A percentile compares a stretch with the other conserved stretches of the same genome.
These are phyloP conservation scores for Amaranthus tricolor DNA, from an alignment of 179 eudicot species.

Conservation along the genomic window DNA sequence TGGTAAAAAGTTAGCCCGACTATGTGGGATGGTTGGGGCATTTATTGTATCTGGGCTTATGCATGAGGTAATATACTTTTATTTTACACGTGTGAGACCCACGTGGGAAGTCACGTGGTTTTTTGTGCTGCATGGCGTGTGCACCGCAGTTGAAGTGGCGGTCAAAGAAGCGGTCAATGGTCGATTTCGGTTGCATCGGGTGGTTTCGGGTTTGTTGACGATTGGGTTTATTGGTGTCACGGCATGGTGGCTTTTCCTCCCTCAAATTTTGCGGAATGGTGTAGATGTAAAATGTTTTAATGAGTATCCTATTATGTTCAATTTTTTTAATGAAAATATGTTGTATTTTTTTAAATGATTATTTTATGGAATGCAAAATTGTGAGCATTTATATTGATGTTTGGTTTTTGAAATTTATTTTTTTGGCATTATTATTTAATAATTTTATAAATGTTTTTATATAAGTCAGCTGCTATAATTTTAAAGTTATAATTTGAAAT, in stretches of 20 bases:
- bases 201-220: conserved; percentile 30
- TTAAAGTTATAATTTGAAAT: no score
- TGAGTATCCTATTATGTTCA: conserved; percentile 35
- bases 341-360: background rate
- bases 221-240: conserved; percentile 49
- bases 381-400: no score
- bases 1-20: conserved; percentile 27
- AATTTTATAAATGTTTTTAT: no score
- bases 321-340: conserved; percentile 25
- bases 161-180: conserved; percentile 32
- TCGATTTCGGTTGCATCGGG: conserved; percentile 29
- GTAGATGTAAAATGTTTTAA: conserved; percentile 36
- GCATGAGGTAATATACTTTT: conserved; percentile 62
- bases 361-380: no score
- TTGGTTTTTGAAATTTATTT: no score
- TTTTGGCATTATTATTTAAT: no score
- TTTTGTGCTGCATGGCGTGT: conserved; percentile 58
- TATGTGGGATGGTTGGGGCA: conserved; percentile 30
- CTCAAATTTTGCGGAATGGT: conserved; percentile 45
- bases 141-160: conserved; percentile 37
- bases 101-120: conserved; percentile 61
- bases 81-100: conserved; percentile 40
- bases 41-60: conserved; percentile 57
- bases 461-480: no score
- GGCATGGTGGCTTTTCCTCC: conserved; percentile 60